phyloP scores from a whole-genome alignment of 768 basidiomycete species.

The Pulveroboletus sp. region DNA sequence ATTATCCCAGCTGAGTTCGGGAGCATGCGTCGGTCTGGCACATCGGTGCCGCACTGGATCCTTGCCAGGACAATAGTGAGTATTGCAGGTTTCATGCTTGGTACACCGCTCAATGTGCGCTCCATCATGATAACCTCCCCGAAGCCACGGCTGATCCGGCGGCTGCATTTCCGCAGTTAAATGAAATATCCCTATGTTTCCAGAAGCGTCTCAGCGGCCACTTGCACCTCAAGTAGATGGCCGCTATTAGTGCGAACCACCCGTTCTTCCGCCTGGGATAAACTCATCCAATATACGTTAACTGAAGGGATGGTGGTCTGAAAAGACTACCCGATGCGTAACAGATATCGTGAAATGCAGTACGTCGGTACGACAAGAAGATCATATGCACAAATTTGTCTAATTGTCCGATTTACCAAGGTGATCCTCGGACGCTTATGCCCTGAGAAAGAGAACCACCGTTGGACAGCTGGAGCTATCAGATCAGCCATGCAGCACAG shows the following conservation, averaged over 20 bases:
- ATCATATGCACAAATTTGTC: background rate
- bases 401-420: conserved; percentile 24
- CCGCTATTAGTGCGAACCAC: background rate
- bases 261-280: background rate
- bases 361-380: conserved; percentile 10
- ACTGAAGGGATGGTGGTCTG: background rate
- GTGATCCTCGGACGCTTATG: conserved; percentile 29
- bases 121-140: background rate
- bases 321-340: background rate
- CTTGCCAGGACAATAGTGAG: too few relatives aligned
- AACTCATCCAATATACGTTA: background rate
- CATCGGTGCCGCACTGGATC: conserved; percentile 3
- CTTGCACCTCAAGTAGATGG: too few relatives aligned
- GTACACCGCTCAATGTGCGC: conserved; percentile 9
- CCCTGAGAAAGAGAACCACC: conserved; percentile 27
- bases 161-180: background rate
- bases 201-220: conserved; percentile 4
- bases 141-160: conserved; percentile 1
- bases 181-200: conserved; percentile 4
- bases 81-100: background rate
- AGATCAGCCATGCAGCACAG: conserved; percentile 1
- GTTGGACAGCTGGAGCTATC: conserved; percentile 24
- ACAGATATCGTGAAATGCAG: conserved; percentile 2
- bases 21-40: background rate
- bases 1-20: background rate